These are phyloP conservation scores for Rhododendron kiyosumense DNA, from an alignment of 148 eudicot genomes.

Conservation along the genomic window DNA sequence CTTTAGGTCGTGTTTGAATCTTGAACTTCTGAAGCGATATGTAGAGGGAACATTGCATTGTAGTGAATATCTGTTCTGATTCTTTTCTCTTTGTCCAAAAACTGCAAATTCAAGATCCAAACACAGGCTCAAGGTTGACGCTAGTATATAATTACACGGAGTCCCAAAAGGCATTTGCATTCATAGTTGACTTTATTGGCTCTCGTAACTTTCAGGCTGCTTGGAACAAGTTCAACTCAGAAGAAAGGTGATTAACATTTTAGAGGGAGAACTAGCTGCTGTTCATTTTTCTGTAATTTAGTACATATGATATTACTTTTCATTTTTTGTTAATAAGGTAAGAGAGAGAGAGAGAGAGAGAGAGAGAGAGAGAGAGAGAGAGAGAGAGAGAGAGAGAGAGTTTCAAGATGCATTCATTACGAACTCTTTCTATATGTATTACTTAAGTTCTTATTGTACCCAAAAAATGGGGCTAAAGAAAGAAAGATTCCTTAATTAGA, in stretches of 20 bases:
- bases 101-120: background rate
- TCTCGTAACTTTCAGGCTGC: slow-evolving; percentile 60
- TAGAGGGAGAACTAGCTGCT: background rate
- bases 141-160: background rate
- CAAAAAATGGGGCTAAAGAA: background rate
- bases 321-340: background rate
- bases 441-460: background rate
- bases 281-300: background rate
- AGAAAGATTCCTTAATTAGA: background rate
- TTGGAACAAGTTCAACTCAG: slow-evolving; percentile 75
- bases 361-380: background rate
- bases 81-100: background rate
- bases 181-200: background rate
- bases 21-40: background rate
- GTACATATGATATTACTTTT: background rate
- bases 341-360: background rate
- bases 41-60: background rate
- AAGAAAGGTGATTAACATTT: slow-evolving; percentile 24
- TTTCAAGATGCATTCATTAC: background rate
- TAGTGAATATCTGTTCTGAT: background rate
- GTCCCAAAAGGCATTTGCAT: background rate
- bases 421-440: background rate
- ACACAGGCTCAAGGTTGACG: background rate
- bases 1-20: background rate
- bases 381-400: background rate